Base-by-base conservation (phyloP, 148 eudicot genomes). In the Cornus florida region DNA sequence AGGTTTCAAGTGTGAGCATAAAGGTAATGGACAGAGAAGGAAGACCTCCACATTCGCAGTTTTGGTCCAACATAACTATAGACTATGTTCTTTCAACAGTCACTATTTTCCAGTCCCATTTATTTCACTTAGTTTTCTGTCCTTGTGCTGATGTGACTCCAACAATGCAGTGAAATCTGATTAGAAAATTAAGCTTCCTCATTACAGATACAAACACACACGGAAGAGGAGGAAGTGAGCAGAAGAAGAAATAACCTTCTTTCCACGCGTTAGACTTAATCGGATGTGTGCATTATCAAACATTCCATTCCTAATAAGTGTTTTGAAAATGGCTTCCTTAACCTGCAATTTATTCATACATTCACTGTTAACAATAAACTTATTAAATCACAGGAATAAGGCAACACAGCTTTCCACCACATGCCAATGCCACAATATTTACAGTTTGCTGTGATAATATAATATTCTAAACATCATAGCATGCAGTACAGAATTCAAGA, bases 201-300 rank as follows among this genome's bases (percentile, higher is more conserved):
- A 5, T 62, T 32, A 33, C 28, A 77, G 10, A 43, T 3, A 43
- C 48, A 43, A 43, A 9, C 48, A 43, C 48, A 43, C 14, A 5
- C 10, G 57, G 85, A 39, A 43, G 59, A 33, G 39, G 50, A 35
- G 39, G 50, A 35, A 13, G 71, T 48, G 71, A 75, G 10, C 8
- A 6, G 19, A 77, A 66, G 35, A 23, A 72, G 69, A 74, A 74
- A 48, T 28, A 81, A 95, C 99, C 93, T 96, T 96, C 83, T 90
- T 96, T 32, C 99, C 99, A 57, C 99, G 99, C 5, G 99, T 96
- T 82, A 96, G 83, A 89, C 97, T 93, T 71, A 96, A 79, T 69
- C 99, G 93, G 12, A 96, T 89, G 82, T 96, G 99, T 19, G 94
- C 89, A 89, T 91, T 94, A 84, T 91, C 86, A 78, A 96, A 93